Evolutionary conservation across 257 asterid genomes (phyloP).

Genomic region (Penstemon newberryi): DNA sequence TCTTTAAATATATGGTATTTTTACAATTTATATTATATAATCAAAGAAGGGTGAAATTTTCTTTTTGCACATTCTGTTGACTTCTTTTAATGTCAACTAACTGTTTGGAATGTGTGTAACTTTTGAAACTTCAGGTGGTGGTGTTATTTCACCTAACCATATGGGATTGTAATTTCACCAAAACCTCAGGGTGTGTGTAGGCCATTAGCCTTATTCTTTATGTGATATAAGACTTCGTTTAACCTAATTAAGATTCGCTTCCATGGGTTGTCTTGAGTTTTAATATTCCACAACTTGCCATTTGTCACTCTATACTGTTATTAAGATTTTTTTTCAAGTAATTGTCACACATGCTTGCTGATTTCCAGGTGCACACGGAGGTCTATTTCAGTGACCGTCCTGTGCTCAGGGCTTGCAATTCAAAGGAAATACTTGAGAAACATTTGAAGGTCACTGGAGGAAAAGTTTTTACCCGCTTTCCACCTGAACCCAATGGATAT

Average conservation of each 20-base stretch:
- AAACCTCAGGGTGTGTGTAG: too few species aligned
- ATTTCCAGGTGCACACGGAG: slow-evolving; percentile 85
- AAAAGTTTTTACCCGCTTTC: slow-evolving; percentile 85
- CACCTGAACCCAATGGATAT: slow-evolving; percentile 99
- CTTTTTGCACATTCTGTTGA: too few species aligned
- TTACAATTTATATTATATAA: too few species aligned
- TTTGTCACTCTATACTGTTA: neutral
- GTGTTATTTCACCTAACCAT: too few species aligned
- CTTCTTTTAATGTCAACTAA: too few species aligned
- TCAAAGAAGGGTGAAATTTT: too few species aligned
- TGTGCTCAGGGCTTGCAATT: slow-evolving; percentile 81
- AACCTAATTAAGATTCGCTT: neutral
- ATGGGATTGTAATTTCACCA: too few species aligned
- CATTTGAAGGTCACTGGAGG: slow-evolving; percentile 81
- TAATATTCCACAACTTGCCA: neutral
- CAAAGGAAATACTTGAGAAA: slow-evolving; percentile 72
- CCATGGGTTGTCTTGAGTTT: neutral
- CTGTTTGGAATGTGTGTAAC: too few species aligned
- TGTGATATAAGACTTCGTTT: neutral
- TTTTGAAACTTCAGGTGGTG: too few species aligned
- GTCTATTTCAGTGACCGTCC: slow-evolving; percentile 82
- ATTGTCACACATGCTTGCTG: slow-evolving; percentile 7
- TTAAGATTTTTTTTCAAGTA: neutral
- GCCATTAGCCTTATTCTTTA: too few species aligned
- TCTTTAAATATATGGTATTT: too few species aligned